Evolutionary conservation across 345 rosid genomes (phyloP).

Genomic region (Viola odorata): DNA sequence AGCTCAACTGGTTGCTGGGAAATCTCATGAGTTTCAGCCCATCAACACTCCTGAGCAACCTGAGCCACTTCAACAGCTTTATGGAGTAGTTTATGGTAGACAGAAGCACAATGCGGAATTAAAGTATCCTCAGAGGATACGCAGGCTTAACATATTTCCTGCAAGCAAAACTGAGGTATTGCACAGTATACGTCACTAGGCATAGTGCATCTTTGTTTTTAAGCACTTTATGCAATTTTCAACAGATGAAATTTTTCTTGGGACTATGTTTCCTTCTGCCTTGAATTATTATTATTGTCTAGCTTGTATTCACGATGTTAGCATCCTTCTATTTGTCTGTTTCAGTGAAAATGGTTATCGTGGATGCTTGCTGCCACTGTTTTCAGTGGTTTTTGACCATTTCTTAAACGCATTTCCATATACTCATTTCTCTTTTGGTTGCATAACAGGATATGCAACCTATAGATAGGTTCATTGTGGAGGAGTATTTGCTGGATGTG

Average conservation of each 20-base stretch:
- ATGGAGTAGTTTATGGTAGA: slow-evolving; percentile 50
- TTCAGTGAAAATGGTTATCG: no score
- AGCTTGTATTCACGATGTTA: no score
- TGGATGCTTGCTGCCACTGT: neutral
- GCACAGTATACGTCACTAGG: no score
- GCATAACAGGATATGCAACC: slow-evolving; percentile 79
- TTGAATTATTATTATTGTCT: no score
- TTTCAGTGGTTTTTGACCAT: neutral
- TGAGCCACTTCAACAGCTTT: slow-evolving; percentile 42
- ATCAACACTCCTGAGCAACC: slow-evolving; percentile 78
- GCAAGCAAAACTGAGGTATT: slow-evolving; percentile 73
- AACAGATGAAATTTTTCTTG: no score
- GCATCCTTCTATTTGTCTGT: no score
- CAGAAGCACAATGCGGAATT: slow-evolving; percentile 78
- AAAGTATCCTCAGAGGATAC: slow-evolving; percentile 83
- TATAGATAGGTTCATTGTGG: slow-evolving; percentile 89
- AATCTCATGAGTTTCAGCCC: slow-evolving; percentile 68
- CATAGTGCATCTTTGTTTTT: no score
- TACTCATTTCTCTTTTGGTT: slow-evolving; percentile 2
- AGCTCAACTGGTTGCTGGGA: slow-evolving; percentile 98
- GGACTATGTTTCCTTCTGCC: no score
- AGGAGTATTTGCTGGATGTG: slow-evolving; percentile 92
- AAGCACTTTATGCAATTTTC: no score
- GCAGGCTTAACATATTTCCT: slow-evolving; percentile 86
- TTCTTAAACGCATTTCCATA: slow-evolving; percentile 4